Percentiles rank a stretch among this genome's conserved stretches.
phyloP scores from a whole-genome alignment of 2,329 filamentous ascomycete species.

The Curvularia eragrostidis region DNA sequence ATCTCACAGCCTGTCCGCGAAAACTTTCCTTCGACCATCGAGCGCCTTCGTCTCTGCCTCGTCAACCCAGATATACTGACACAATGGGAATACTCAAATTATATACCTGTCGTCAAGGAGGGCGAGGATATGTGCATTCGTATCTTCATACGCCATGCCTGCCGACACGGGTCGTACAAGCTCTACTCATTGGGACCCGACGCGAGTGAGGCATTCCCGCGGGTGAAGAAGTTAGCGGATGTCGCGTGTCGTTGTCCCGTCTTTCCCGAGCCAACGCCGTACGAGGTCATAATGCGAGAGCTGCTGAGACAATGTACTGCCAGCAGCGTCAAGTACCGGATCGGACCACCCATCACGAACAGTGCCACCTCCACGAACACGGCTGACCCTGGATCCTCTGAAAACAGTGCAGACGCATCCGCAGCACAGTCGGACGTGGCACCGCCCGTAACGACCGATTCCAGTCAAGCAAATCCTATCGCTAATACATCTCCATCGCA shows the following conservation, averaged over 20 bases:
- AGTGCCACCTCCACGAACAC: too few species aligned
- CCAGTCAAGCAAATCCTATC: too few species aligned
- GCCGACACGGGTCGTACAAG: constrained; percentile 8
- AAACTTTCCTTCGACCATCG: constrained; percentile 18
- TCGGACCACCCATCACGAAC: too few species aligned
- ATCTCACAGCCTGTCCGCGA: constrained; percentile 13
- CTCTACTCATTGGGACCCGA: constrained; percentile 12
- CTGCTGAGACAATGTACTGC: background rate
- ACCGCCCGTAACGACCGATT: too few species aligned
- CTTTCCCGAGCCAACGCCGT: background rate
- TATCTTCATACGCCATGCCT: constrained; percentile 18
- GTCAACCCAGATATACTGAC: constrained; percentile 10
- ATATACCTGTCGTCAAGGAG: background rate
- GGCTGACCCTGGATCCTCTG: too few species aligned
- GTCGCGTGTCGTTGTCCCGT: background rate
- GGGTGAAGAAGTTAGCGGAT: background rate
- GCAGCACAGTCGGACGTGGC: too few species aligned
- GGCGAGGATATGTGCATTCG: constrained; percentile 3
- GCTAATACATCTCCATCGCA: too few species aligned
- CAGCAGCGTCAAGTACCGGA: too few species aligned
- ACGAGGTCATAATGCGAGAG: background rate
- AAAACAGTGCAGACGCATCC: too few species aligned
- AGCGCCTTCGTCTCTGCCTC: constrained; percentile 15
- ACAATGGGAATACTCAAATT: constrained; percentile 2
- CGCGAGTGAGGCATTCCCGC: constrained; percentile 9